Evolutionary conservation across 2,329 filamentous ascomycete species (phyloP), one percentile per base, ranked within the genome.

Genomic region (Xylaria sp.): DNA sequence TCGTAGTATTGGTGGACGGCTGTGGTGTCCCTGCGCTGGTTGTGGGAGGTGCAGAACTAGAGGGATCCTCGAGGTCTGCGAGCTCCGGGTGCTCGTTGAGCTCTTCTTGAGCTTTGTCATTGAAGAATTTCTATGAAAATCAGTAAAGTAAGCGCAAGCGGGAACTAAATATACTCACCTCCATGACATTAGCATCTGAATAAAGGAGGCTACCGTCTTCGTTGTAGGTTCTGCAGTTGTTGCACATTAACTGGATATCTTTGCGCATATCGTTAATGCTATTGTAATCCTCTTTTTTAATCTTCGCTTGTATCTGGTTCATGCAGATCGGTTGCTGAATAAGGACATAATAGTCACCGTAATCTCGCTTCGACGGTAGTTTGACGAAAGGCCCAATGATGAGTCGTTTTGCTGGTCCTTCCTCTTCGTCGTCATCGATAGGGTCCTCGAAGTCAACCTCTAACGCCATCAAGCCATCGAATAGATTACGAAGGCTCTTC

Each of bases 331-430:
- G 96, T 63, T 90, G 91, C 77, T 91, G 89, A 79, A 99, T 99
- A 79, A 98, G 89, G 78, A 95, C 83, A 79, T 98, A 99, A 83
- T 99, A 99, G 78, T 98, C 94, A 30, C 93, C 92, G 78, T 97
- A 99, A 68, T 95, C 90, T 67, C 91, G 90, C 83, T 93, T 97
- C 48, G 93, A 91, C 0, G 95, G 95, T 36, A 98, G 85, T 77
- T 96, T 94, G 80, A 98, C 88, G 80, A 99, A 99, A 0, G 94
- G 95, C 36, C 94, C 94, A 72, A 98, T 98, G 77, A 98, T 93
- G 62, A 93, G 87, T 56, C 94, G 92, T 74, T 90, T 92, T 51
- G 83, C 82, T 1, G 85, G 83, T 63, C 87, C 87, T 4, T 85
- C 86, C 7, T 88, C 88, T 21, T 85, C 84, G 39, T 88, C 86